Percentiles rank a stretch among this genome's conserved stretches.
Evolutionary conservation across 2,329 filamentous ascomycete genomes (phyloP).

Genomic region (Zopfia rhizophila): DNA sequence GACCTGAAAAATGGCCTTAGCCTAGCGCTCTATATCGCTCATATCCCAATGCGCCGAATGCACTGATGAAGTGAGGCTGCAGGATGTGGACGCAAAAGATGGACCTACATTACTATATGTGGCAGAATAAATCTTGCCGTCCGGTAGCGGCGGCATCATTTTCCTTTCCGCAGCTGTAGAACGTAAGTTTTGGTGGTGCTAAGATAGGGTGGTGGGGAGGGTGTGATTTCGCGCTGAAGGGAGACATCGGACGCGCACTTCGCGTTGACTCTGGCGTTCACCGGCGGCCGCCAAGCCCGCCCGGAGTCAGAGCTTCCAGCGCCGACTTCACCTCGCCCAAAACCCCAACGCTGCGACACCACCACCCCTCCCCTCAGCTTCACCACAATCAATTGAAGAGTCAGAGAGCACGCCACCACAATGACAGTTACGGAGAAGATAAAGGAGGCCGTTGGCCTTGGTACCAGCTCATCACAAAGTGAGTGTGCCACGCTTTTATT

Average conservation of each 20-base stretch:
- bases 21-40: conserved; percentile 11
- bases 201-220: conserved; percentile 13
- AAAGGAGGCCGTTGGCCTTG: conserved; percentile 60
- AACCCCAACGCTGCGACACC: conserved; percentile 26
- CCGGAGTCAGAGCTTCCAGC: conserved; percentile 8
- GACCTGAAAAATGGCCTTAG: conserved; percentile 67
- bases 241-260: conserved; percentile 18
- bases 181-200: background rate
- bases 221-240: conserved; percentile 27
- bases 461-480: conserved; percentile 46
- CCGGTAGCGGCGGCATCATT: conserved; percentile 50
- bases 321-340: conserved; percentile 12
- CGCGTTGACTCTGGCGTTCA: background rate
- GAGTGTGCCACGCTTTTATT: conserved; percentile 33
- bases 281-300: conserved; percentile 10
- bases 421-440: conserved; percentile 58
- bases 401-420: conserved; percentile 29
- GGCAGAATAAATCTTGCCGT: conserved; percentile 68
- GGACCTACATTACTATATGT: conserved; percentile 69
- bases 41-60: conserved; percentile 7
- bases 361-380: conserved; percentile 22
- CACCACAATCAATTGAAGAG: conserved; percentile 35
- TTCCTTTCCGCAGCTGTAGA: conserved; percentile 1
- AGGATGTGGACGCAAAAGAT: background rate
- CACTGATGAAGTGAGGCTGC: conserved; percentile 2